Conservation (phyloP, 345 rosid genomes). For the Stellera chamaejasme region DNA sequence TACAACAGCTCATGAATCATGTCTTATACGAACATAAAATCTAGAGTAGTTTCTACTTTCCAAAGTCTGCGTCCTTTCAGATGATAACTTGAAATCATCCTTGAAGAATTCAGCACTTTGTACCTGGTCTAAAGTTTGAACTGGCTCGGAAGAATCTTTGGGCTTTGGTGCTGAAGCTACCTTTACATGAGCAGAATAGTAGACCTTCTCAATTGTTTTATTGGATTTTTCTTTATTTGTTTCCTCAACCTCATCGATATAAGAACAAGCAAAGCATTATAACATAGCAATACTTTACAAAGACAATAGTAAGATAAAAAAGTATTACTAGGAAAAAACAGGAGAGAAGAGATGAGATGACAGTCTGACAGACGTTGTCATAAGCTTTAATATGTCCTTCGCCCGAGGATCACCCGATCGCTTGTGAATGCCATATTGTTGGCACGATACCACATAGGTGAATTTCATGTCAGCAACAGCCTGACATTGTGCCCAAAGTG, state of each 20-base stretch:
- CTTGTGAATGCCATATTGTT: slow-evolving; percentile 67
- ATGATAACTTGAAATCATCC: no score
- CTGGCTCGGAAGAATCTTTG: slow-evolving; percentile 59
- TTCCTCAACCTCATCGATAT: slow-evolving; percentile 71
- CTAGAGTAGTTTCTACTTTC: no score
- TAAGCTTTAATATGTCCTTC: slow-evolving; percentile 64
- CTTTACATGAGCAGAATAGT: slow-evolving; percentile 66
- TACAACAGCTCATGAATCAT: no score
- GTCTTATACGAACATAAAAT: no score
- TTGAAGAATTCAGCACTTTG: background rate
- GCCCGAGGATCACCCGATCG: slow-evolving; percentile 62
- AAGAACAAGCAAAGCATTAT: slow-evolving; percentile 13
- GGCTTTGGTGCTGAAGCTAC: slow-evolving; percentile 54
- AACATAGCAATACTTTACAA: no score
- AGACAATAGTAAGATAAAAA: slow-evolving; percentile 3
- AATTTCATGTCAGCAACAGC: slow-evolving; percentile 81
- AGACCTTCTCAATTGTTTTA: slow-evolving; percentile 42
- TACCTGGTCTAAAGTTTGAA: slow-evolving; percentile 71
- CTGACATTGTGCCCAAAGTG: slow-evolving; percentile 67
- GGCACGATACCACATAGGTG: slow-evolving; percentile 76
- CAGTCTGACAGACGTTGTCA: slow-evolving; percentile 42
- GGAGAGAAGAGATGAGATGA: slow-evolving; percentile 4
- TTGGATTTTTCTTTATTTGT: slow-evolving; percentile 42
- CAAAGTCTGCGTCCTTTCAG: no score
- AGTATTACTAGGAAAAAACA: background rate